Base-by-base conservation (phyloP, 192 early-diverging fungal genomes). In the Dimargaris xerosporica region DNA sequence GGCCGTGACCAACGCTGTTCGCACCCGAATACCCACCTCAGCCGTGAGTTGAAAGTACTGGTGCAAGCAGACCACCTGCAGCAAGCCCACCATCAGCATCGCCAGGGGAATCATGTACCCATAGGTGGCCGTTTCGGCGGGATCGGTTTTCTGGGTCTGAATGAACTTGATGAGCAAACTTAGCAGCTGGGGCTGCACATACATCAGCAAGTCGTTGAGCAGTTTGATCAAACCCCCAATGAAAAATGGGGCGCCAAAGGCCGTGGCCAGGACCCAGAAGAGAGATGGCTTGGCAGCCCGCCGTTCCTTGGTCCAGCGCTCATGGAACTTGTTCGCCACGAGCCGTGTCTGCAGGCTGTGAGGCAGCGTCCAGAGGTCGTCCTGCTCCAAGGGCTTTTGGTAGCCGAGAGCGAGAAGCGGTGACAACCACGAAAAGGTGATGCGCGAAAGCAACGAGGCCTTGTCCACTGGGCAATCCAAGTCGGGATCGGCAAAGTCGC, bases 401-500 rank as follows among this genome's bases (percentile, higher is more conserved):
- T 80, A 84, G 3, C 91, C 93, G 43, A 84, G 69, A 50, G 85
- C 82, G 73, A 98, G 88, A 61, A 96, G 64, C 16, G 82, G 80
- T 50, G 86, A 84, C 82, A 98, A 88, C 95, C 95, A 98, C 31
- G 82, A 72, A 71, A 96, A 98, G 3, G 86, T 82, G 0, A 91
- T 65, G 15, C 77, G 77, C 31, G 85, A 87, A 64, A 93, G 93
- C 23, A 98, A 80, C 67, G 89, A 87, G 51, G 91, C 83, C 13
- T 72, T 79, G 23, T 82, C 83, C 65, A 95, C 93, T 6, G 91
- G 91, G 55, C 61, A 51, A 45, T 66, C 55, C 1, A 66, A 62
- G 42, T 66, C 69, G 11, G 66, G 62, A n/a, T 72, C 67, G 34
- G 34, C 34, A 39, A 39, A 39, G 7, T 39, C 34, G 7, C 7